Evolutionary conservation across 345 rosid species (phyloP).

Genomic region (Brassica napus): Da-Ae NC_063446.1:74133501-74134000

Average conservation of each 20-base stretch:
- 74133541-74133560: no score
- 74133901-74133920: no score
- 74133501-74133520: no score
- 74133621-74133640: constrained; percentile 4
- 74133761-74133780: neutral
- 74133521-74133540: no score
- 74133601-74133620: constrained; percentile 1
- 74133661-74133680: constrained; percentile 38
- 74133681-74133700: neutral
- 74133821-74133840: neutral
- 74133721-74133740: neutral
- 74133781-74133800: neutral
- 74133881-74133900: neutral
- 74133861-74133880: neutral
- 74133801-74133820: neutral
- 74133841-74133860: neutral
- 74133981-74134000: no score
- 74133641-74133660: constrained; percentile 36
- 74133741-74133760: neutral
- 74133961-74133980: no score
- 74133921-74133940: no score
- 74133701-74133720: neutral
- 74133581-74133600: no score
- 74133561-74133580: no score
- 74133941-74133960: no score